Base-by-base conservation (phyloP, 768 basidiomycete genomes). In the Roridomyces roridus region DNA sequence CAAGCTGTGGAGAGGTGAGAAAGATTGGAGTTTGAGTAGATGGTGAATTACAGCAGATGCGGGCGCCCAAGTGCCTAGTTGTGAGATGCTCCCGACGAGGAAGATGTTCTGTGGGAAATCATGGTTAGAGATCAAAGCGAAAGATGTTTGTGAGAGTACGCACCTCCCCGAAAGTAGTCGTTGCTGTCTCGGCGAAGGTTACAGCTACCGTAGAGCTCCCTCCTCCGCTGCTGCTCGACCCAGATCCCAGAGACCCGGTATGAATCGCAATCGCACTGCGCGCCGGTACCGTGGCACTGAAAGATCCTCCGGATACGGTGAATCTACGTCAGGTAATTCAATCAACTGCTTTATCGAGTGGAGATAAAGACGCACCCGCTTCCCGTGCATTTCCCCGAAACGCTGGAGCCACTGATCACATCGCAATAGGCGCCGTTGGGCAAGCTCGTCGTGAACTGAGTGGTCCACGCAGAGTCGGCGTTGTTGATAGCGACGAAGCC, bases 401-500 rank as follows among this genome's bases (percentile, higher is more conserved):
- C 68, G 25, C 68, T 73, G 28, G 62, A 67, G 10, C 87, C 87
- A 45, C 76, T 79, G 29, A 87, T 74, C 18, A 88, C 84, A 67
- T 91, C 84, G 69, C 88, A 89, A 62, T 89, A 89, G 5, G 70
- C 67, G 0, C 86, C 87, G 21, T 70, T 78, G 0, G 87, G 78
- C 9, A 89, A 70, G 0, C 82, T 79, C 0, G 87, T 89, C 17
- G 70, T 66, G 67, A 89, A 88, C 0, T 80, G 82, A 0, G 78
- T 49, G 8, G 59, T 81, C 88, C 88, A 89, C 0, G 70, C 62
- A 5, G 74, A 73, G 55, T 86, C 83, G 5, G 70, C 79, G 57
- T 89, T 88, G 66, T 89, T 89, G 63, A 89, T 89, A 0, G 80
- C 86, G 2, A 88, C 82, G 55, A 85, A 87, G 3, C 87, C 87